Percentiles rank a stretch among this genome's conserved stretches.
These are phyloP conservation scores for Camellia japonica DNA, from an alignment of 148 eudicot genomes.

Conservation along the genomic window DNA sequence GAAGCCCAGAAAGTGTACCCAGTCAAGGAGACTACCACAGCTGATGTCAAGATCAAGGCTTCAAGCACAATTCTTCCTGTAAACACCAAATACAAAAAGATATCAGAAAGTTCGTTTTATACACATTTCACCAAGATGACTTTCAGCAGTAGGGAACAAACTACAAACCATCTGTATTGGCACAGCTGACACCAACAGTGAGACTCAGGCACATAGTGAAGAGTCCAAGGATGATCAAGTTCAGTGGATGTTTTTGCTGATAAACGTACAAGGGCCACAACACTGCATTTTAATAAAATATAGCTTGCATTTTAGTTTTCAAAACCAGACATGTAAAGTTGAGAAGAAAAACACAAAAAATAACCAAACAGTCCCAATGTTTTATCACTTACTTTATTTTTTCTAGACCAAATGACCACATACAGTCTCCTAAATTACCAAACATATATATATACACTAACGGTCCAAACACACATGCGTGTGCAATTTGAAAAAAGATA, in stretches of 20 bases:
- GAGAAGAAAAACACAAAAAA: background rate
- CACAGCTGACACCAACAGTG: conserved; percentile 93
- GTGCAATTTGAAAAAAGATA: no score
- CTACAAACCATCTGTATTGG: conserved; percentile 82
- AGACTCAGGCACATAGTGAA: conserved; percentile 76
- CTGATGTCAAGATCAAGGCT: conserved; percentile 84
- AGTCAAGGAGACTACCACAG: conserved; percentile 79
- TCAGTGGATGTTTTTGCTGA: conserved; percentile 93
- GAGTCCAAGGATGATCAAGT: conserved; percentile 80
- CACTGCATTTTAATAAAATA: conserved; percentile 46
- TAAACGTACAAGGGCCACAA: conserved; percentile 86
- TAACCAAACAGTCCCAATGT: background rate
- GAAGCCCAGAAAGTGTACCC: conserved; percentile 98
- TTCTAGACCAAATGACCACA: background rate
- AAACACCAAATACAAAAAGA: conserved; percentile 5
- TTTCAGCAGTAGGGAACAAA: background rate
- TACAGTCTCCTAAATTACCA: background rate
- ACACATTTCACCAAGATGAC: no score
- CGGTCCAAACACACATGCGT: no score
- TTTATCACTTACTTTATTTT: background rate
- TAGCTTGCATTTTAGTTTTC: background rate
- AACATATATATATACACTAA: background rate
- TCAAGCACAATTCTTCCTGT: conserved; percentile 94
- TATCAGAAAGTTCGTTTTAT: background rate
- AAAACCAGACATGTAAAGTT: background rate